phyloP scores from a whole-genome alignment of 257 asterid genomes.

The Solanum chmielewskii region DNA sequence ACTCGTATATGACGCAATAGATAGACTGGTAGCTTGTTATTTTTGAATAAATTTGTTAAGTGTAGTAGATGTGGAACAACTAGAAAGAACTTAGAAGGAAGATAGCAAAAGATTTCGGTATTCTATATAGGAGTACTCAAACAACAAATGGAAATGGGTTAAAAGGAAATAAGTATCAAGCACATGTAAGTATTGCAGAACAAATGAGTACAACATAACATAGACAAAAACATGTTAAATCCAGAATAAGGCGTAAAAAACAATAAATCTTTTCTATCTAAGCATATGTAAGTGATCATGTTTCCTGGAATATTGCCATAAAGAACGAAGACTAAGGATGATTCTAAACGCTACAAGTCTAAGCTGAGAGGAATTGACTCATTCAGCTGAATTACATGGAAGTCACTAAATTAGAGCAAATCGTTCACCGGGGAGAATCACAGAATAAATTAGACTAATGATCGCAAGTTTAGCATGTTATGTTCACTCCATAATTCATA shows the following conservation, averaged over 20 bases:
- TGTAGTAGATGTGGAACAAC: not conserved
- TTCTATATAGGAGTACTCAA: not conserved
- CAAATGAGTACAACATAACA: not conserved
- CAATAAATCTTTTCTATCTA: not conserved
- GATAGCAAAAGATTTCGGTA: not conserved
- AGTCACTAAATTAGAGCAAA: not conserved
- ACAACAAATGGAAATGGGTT: not conserved
- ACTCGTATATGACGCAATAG: too few relatives aligned
- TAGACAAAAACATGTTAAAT: not conserved
- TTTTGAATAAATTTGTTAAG: too few relatives aligned
- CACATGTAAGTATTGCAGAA: not conserved
- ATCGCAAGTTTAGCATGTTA: not conserved
- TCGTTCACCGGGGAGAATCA: not conserved
- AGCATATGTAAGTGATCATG: not conserved
- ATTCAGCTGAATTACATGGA: not conserved
- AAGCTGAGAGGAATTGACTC: not conserved
- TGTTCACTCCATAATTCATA: not conserved
- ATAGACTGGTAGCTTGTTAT: too few relatives aligned
- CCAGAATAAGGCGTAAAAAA: not conserved
- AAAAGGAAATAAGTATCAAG: not conserved
- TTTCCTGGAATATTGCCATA: not conserved
- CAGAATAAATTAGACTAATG: not conserved
- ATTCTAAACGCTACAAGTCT: not conserved
- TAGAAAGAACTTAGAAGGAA: not conserved
- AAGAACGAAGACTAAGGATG: not conserved